Evolutionary conservation across 2,329 filamentous ascomycete species (phyloP).

Genomic region (Xenoacremonium recifei): DNA sequence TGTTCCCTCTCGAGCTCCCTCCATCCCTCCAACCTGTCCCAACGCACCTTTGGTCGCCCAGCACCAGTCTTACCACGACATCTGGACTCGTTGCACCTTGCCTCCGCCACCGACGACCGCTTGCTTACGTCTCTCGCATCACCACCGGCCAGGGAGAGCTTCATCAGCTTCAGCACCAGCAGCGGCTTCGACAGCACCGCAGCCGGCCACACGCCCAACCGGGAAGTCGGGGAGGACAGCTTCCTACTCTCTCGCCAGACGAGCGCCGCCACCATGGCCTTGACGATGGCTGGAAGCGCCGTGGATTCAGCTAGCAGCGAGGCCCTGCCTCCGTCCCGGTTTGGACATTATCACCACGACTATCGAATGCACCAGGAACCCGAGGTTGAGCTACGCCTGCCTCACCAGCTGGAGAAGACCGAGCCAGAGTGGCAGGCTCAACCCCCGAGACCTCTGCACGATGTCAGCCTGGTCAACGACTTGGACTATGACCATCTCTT

Average conservation of each 20-base stretch:
- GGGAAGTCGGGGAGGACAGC: slow-evolving; percentile 18
- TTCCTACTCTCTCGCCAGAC: slow-evolving; percentile 25
- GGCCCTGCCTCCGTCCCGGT: slow-evolving; percentile 5
- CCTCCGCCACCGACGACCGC: slow-evolving; percentile 9
- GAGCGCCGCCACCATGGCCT: slow-evolving; percentile 20
- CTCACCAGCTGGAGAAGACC: no score
- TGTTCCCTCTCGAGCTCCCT: slow-evolving; percentile 19
- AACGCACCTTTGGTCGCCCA: no score
- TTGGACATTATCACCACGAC: slow-evolving; percentile 7
- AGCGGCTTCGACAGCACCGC: background rate
- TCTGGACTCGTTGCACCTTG: slow-evolving; percentile 3
- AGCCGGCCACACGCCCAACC: slow-evolving; percentile 9
- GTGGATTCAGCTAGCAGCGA: slow-evolving; percentile 8
- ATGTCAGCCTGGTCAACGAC: slow-evolving; percentile 21
- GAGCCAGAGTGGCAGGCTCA: slow-evolving; percentile 11
- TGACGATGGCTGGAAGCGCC: slow-evolving; percentile 8
- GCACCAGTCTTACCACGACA: no score
- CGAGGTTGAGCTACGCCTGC: slow-evolving; percentile 17
- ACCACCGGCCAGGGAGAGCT: background rate
- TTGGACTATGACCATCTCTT: slow-evolving; percentile 18
- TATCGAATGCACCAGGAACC: slow-evolving; percentile 11
- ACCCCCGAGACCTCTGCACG: slow-evolving; percentile 13
- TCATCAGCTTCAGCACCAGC: background rate
- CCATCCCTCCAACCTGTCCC: no score
- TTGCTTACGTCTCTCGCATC: background rate